Evolutionary conservation across 2,329 filamentous ascomycete genomes (phyloP), one percentile per base, ranked within the genome.

Genomic region (Botrytis medusae): DNA sequence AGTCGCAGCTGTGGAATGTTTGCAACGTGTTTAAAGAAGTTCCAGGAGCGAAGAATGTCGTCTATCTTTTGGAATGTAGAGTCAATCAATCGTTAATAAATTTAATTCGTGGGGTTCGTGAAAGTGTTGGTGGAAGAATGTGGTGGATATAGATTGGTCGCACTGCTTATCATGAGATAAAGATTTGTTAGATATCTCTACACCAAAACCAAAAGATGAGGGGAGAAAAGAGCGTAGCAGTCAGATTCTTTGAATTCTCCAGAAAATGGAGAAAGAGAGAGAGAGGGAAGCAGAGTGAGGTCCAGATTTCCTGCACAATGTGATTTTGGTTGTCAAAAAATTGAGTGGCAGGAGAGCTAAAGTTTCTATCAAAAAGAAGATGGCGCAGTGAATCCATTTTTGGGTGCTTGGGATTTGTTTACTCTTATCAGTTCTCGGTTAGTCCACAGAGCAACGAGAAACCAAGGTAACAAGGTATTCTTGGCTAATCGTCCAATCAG

Each of bases 1-100:
- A 79, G 79, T 75, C 76, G 78, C 77, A 78, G 77, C 71, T 72
- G 77, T 79, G 78, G 78, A 80, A 79, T 80, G 77, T 76, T 73
- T 75, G 65, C 65, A 73, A 73, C 44, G 71, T 74, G 62, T 70
- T n/a, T 65, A 48, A 68, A 63, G 70, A 73, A 71, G 67, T 75
- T 74, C 73, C 64, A 75, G 62, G 60, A 16, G 46, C 46, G 25
- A 77, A 74, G 74, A 78, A 78, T 79, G 77, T 29, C 51, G 46
- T 14, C n/a, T 67, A 22, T 67, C 32, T 22, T 44, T 25, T 40
- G 70, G 61, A 71, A 64, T 64, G 59, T 64, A 70, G 37, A 29
- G 14, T 54, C 14, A 32, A 37, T 42, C 64, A 29, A n/a, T 29
- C 29, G 22, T 5, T 25, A 59, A 54, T 54, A 18, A 4, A 4